A percentile compares a stretch with the other conserved stretches of the same genome.
phyloP scores from a whole-genome alignment of 108 stramenopile genomes.

The Bacterosira constricta region DNA sequence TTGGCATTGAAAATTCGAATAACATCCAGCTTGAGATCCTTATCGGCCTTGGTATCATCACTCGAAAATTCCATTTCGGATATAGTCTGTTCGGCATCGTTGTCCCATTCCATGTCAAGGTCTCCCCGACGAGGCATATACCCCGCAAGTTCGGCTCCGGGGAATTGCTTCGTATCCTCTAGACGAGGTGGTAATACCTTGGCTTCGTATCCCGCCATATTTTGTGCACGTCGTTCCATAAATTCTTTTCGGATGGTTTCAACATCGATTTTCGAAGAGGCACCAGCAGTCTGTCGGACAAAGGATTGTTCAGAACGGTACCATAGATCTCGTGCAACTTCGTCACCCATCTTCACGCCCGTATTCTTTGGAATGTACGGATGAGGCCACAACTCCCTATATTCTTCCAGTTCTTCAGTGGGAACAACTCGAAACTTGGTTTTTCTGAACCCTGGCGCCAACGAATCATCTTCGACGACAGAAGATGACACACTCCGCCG shows the following conservation, averaged over 20 bases:
- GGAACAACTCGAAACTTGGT: slow-evolving; percentile 68
- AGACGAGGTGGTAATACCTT: slow-evolving; percentile 80
- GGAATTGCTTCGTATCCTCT: slow-evolving; percentile 67
- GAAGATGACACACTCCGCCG: slow-evolving; percentile 17
- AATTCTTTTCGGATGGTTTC: slow-evolving; percentile 70
- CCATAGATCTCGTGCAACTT: slow-evolving; percentile 78
- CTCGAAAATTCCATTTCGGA: slow-evolving; percentile 92
- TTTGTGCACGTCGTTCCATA: slow-evolving; percentile 59
- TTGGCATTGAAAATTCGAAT: slow-evolving; percentile 88
- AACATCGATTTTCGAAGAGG: slow-evolving; percentile 55
- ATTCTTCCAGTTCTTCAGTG: slow-evolving; percentile 67
- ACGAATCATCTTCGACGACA: slow-evolving; percentile 17
- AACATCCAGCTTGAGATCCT: slow-evolving; percentile 87
- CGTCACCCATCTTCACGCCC: slow-evolving; percentile 63
- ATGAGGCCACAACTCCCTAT: slow-evolving; percentile 61
- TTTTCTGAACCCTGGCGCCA: slow-evolving; percentile 62
- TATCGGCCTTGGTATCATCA: slow-evolving; percentile 79
- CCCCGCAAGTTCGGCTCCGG: slow-evolving; percentile 82
- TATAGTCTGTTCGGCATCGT: slow-evolving; percentile 90
- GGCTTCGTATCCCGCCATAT: slow-evolving; percentile 61
- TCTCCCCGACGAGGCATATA: slow-evolving; percentile 96
- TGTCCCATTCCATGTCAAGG: slow-evolving; percentile 96
- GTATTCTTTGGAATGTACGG: slow-evolving; percentile 67
- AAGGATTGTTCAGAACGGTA: slow-evolving; percentile 76
- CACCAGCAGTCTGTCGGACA: slow-evolving; percentile 56